phyloP scores from a whole-genome alignment of 306 rosid genomes.

The Hippophae tibetana region DNA sequence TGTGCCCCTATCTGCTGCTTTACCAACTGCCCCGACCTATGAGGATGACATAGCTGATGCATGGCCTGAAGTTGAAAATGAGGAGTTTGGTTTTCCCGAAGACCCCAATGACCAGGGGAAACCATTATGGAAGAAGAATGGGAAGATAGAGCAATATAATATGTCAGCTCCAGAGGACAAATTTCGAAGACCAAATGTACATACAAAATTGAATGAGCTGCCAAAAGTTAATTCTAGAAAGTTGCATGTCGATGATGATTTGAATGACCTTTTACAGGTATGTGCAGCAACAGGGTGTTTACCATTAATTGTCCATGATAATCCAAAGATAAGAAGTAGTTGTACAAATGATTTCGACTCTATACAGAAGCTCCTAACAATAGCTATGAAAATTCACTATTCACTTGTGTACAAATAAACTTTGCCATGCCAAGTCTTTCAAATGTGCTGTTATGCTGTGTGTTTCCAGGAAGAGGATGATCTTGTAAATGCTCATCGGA shows the following conservation, averaged over 20 bases:
- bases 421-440: too few species aligned
- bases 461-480: conserved; percentile 90
- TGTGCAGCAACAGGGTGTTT: conserved; percentile 10
- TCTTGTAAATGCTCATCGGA: conserved; percentile 93
- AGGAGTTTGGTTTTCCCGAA: conserved; percentile 62
- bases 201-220: conserved; percentile 59
- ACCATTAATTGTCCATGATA: background rate
- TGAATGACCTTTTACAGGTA: conserved; percentile 87
- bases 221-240: conserved; percentile 53
- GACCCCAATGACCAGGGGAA: conserved; percentile 61
- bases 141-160: conserved; percentile 47
- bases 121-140: conserved; percentile 71
- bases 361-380: background rate
- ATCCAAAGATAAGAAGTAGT: background rate
- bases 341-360: background rate
- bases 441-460: conserved; percentile 9
- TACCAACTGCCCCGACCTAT: conserved; percentile 41
- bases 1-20: conserved; percentile 56
- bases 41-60: conserved; percentile 47
- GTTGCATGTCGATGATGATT: conserved; percentile 61
- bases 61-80: conserved; percentile 58
- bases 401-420: too few species aligned
- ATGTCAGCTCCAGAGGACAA: conserved; percentile 44
- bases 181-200: conserved; percentile 54
- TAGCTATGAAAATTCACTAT: background rate